phyloP scores from a whole-genome alignment of 176 grass and related monocot genomes.

The sorghum (Sorghum bicolor) region Sorghum_bicolor_NCBIv3 NC_012873.2:3155501-3156000 shows the following conservation, averaged over 20 bases:
- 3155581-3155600: slow-evolving; percentile 37
- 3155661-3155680: slow-evolving; percentile 46
- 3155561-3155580: too few species aligned
- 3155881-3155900: background rate
- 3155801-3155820: slow-evolving; percentile 19
- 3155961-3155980: slow-evolving; percentile 48
- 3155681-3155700: background rate
- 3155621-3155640: slow-evolving; percentile 22
- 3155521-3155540: background rate
- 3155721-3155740: background rate
- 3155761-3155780: background rate
- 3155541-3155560: too few species aligned
- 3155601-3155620: slow-evolving; percentile 15
- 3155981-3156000: slow-evolving; percentile 23
- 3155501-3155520: background rate
- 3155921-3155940: slow-evolving; percentile 6
- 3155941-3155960: background rate
- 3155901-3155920: background rate
- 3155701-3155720: background rate
- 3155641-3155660: slow-evolving; percentile 36
- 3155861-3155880: slow-evolving; percentile 17
- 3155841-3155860: slow-evolving; percentile 41
- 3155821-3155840: slow-evolving; percentile 21
- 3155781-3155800: slow-evolving; percentile 26
- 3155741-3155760: background rate